Conservation (phyloP, 2,329 filamentous ascomycete species). For the Aureobasidium mangrovei region DNA sequence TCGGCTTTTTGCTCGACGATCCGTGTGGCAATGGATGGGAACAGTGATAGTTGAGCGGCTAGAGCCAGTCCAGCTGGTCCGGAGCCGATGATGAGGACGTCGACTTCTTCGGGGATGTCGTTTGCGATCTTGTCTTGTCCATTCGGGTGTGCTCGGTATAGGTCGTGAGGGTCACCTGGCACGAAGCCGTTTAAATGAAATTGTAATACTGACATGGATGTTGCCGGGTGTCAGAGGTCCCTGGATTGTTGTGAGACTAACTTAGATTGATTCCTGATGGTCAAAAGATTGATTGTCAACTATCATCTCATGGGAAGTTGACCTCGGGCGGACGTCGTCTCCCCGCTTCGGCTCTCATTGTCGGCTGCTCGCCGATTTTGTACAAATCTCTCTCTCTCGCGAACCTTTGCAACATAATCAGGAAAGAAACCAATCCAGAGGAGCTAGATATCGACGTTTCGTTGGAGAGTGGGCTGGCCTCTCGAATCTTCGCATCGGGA, state of each 20-base stretch:
- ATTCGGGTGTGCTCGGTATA: constrained; percentile 16
- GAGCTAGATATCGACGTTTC: no score
- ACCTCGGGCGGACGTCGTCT: neutral
- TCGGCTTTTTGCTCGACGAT: constrained; percentile 39
- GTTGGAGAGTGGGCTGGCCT: no score
- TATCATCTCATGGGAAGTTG: neutral
- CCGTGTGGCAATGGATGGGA: constrained; percentile 38
- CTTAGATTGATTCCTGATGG: neutral
- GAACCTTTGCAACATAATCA: no score
- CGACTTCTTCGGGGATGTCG: constrained; percentile 26
- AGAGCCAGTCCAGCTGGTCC: constrained; percentile 42
- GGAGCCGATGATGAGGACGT: constrained; percentile 44
- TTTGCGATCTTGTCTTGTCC: constrained; percentile 22
- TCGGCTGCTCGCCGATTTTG: no score
- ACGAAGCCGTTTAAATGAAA: constrained; percentile 29
- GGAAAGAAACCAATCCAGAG: no score
- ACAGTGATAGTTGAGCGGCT: constrained; percentile 43
- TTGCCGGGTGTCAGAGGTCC: no score
- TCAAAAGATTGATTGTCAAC: neutral
- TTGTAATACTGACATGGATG: constrained; percentile 19
- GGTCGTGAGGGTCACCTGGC: constrained; percentile 24
- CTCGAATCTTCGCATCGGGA: no score
- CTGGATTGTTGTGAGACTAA: neutral
- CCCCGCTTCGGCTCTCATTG: neutral
- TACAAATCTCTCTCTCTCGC: no score